Percentiles rank a stretch among this genome's conserved stretches.
These are phyloP conservation scores for Salix udensis DNA, from an alignment of 345 rosid genomes.

Conservation along the genomic window DNA sequence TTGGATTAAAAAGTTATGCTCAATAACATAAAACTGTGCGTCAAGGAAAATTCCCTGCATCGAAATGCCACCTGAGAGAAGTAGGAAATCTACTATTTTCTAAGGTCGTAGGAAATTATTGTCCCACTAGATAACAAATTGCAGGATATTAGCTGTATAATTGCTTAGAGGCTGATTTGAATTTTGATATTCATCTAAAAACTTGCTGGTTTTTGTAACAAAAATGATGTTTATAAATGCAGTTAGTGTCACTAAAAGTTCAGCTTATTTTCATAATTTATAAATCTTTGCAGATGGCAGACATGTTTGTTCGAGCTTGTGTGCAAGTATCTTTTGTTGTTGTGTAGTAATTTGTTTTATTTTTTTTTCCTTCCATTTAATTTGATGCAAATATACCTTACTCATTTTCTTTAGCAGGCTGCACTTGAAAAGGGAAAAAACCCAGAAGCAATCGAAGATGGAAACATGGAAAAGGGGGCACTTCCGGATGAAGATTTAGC, in stretches of 20 bases:
- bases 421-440: conserved; percentile 61
- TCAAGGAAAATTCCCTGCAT: no score
- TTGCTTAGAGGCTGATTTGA: not conserved
- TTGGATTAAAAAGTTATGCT: no score
- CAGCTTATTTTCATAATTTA: not conserved
- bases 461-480: conserved; percentile 37
- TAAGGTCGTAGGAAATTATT: not conserved
- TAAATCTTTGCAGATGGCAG: not conserved
- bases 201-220: not conserved
- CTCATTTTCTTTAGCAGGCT: conserved; percentile 43
- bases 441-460: conserved; percentile 40
- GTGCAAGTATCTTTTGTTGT: not conserved
- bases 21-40: no score
- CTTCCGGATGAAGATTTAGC: conserved; percentile 23
- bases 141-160: not conserved
- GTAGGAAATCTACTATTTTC: no score
- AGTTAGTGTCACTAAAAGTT: not conserved
- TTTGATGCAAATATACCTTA: not conserved
- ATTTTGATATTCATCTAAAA: not conserved
- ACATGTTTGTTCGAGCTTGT: not conserved
- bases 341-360: not conserved
- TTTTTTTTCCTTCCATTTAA: not conserved
- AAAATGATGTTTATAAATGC: not conserved
- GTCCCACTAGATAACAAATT: not conserved
- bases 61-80: not conserved